These are phyloP conservation scores for Saccharomycopsis babjevae DNA, from an alignment of 805 yeast species.

Conservation along the genomic window DNA sequence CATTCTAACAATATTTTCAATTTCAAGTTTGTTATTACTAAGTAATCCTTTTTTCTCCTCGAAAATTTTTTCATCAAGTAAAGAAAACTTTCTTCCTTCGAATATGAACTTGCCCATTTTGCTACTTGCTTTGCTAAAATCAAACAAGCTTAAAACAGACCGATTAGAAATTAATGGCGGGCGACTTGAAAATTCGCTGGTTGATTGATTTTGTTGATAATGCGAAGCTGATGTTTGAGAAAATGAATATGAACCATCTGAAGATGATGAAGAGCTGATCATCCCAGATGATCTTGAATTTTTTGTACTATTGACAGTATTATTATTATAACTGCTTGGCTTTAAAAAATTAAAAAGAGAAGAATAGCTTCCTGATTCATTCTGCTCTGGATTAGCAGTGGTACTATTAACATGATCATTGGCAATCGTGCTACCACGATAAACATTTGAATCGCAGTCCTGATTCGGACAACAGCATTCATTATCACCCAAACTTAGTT, in stretches of 20 bases:
- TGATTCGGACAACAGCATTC: neutral
- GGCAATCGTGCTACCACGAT: neutral
- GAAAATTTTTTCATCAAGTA: slow-evolving; percentile 4
- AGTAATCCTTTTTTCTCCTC: slow-evolving; percentile 10
- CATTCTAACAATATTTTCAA: neutral
- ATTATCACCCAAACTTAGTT: neutral
- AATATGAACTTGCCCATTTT: slow-evolving; percentile 13
- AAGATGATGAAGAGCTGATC: slow-evolving; percentile 9
- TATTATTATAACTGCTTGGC: neutral
- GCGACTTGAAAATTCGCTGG: neutral
- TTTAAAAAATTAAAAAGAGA: neutral
- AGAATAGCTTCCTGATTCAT: neutral
- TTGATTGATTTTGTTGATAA: neutral
- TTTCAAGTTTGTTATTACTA: neutral
- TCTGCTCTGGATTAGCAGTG: neutral
- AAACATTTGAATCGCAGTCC: neutral
- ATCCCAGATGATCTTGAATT: neutral
- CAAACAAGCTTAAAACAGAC: slow-evolving; percentile 10
- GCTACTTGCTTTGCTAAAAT: slow-evolving; percentile 4
- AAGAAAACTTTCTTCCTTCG: slow-evolving; percentile 9
- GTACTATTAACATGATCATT: neutral
- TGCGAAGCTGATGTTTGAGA: neutral
- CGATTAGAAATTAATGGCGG: slow-evolving; percentile 3
- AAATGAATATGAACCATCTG: neutral
- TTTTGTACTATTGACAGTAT: neutral